These are phyloP conservation scores for Diaporthe caulivora DNA, from an alignment of 2,329 filamentous ascomycete species.

Conservation along the genomic window DNA sequence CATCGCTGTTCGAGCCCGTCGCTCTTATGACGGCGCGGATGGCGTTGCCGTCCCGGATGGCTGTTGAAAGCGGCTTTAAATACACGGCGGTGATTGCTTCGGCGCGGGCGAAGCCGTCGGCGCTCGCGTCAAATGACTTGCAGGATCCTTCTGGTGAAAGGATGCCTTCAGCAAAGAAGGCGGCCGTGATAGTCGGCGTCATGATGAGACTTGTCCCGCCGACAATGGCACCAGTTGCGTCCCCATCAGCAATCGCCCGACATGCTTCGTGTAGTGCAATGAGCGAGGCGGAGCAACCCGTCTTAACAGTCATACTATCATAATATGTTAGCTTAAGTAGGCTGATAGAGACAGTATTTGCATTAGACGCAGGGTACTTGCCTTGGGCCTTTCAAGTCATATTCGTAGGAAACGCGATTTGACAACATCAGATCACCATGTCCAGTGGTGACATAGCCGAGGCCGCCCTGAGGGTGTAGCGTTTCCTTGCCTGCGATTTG, in stretches of 20 bases:
- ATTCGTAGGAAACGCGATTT: background rate
- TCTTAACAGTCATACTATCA: background rate
- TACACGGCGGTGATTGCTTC: background rate
- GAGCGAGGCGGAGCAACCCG: constrained; percentile 2
- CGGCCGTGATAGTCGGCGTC: background rate
- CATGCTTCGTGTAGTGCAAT: constrained; percentile 7
- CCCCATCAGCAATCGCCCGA: background rate
- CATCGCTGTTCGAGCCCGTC: background rate
- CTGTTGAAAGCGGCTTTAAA: background rate
- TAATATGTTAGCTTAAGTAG: background rate
- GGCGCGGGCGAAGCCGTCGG: background rate
- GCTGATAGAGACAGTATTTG: background rate
- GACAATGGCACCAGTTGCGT: background rate
- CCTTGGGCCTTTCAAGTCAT: constrained; percentile 4
- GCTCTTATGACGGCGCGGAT: background rate
- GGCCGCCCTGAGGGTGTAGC: background rate
- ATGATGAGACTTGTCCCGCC: constrained; percentile 2
- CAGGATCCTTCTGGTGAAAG: background rate
- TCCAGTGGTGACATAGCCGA: background rate
- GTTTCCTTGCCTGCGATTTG: background rate
- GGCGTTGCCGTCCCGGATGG: background rate
- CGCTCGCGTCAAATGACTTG: background rate
- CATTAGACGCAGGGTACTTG: background rate
- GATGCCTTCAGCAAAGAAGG: constrained; percentile 6
- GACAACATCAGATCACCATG: background rate